Evolutionary conservation across 371 early-diverging fungal genomes (phyloP), one percentile per base, ranked within the genome.

Genomic region (Furculomyces boomerangus): DNA sequence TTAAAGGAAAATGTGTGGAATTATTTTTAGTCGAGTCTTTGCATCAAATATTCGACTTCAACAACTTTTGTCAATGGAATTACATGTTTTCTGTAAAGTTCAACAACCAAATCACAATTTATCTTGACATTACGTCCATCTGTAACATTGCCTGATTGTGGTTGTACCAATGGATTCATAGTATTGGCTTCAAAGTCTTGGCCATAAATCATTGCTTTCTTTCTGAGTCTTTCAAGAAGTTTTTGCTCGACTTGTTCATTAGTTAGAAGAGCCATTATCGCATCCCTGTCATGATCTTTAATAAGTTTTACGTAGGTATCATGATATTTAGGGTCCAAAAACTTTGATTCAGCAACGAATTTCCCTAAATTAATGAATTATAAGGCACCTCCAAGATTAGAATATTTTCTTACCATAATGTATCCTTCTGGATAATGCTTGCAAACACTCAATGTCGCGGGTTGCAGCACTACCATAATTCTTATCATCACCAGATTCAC

Each of bases 341-440:
- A 96, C 68, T 94, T 94, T 28, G 91, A 83, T 64, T 96, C 97
- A 26, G 94, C 94, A 44, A 93, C 86, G 58, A 88, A 94, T 71
- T 93, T 94, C 13, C 50, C 50, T 49, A 49, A 7, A 26, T 28
- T 25, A 25, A 22, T 16, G 16, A 49, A 25, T 35, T 35, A 10
- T 35, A 35, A 10, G 16, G 35, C 35, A 10, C 16, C 16, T 10
- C 16, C 10, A 35, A 35, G 16, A 35, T 45, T 24, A 45, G 7
- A 45, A 13, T 13, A 45, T 13, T 24, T 45, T 8, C 7, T 49
- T 49, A 53, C 90, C 97, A 62, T 86, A 92, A 66, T 96, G 97
- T 60, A 96, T 91, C 55, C 97, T 79, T 50, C 88, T 76, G 54
- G 88, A 88, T 29, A 96, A 71, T 1, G 88, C 80, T 71, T 96